Percentiles rank a stretch among this genome's conserved stretches.
Conservation (phyloP, 2,329 filamentous ascomycete species). For the Aspergillus spinulosporus region DNA sequence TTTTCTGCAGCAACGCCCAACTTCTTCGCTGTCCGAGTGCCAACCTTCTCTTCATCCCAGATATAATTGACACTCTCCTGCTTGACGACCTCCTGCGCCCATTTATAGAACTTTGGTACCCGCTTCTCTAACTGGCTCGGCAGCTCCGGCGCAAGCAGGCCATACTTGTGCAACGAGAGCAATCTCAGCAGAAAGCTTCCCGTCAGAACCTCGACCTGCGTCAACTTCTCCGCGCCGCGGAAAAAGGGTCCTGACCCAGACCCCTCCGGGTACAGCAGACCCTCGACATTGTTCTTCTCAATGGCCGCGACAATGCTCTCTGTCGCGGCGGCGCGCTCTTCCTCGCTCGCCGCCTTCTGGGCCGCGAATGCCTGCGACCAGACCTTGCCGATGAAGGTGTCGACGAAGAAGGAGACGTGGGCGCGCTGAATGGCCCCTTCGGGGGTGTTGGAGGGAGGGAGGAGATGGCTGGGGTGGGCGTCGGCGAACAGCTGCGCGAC, state of each 20-base stretch:
- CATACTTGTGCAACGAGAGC: slow-evolving; percentile 54
- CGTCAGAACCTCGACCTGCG: slow-evolving; percentile 64
- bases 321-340: slow-evolving; percentile 52
- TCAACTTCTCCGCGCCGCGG: slow-evolving; percentile 63
- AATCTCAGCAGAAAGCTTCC: slow-evolving; percentile 65
- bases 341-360: slow-evolving; percentile 49
- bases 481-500: slow-evolving; percentile 73
- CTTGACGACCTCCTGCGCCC: slow-evolving; percentile 61
- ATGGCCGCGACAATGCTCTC: slow-evolving; percentile 58
- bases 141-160: slow-evolving; percentile 51
- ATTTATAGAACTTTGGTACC: slow-evolving; percentile 67
- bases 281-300: slow-evolving; percentile 74
- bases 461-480: slow-evolving; percentile 65
- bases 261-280: slow-evolving; percentile 54
- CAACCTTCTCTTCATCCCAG: slow-evolving; percentile 56
- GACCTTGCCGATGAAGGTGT: slow-evolving; percentile 67
- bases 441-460: slow-evolving; percentile 55
- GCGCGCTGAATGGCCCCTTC: slow-evolving; percentile 64
- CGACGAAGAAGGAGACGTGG: slow-evolving; percentile 69
- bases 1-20: slow-evolving; percentile 20
- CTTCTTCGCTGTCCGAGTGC: slow-evolving; percentile 46
- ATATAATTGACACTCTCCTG: slow-evolving; percentile 67
- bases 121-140: slow-evolving; percentile 51
- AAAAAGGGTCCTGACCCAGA: slow-evolving; percentile 59
- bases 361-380: slow-evolving; percentile 50